These are phyloP conservation scores for Incumbomyces lentus DNA, from an alignment of 2,329 filamentous ascomycete species.

Conservation along the genomic window DNA sequence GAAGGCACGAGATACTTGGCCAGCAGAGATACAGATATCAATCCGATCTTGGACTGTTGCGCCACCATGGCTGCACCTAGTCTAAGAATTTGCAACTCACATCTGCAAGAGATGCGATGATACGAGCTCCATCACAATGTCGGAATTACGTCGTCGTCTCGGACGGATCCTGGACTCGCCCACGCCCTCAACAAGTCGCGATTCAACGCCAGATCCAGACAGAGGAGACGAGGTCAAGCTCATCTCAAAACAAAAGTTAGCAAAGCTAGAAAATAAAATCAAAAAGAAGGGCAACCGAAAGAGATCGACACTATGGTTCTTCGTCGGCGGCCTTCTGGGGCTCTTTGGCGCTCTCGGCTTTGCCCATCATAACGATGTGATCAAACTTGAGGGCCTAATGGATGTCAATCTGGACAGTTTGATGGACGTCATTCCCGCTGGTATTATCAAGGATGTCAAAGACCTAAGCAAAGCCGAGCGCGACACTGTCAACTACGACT, in stretches of 20 bases:
- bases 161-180: constrained; percentile 27
- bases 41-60: too few species aligned
- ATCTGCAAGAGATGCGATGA: neutral
- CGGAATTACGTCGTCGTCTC: constrained; percentile 34
- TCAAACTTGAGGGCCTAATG: constrained; percentile 64
- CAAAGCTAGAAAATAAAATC: constrained; percentile 27
- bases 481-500: constrained; percentile 82
- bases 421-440: constrained; percentile 77
- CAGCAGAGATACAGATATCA: too few species aligned
- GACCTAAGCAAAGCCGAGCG: constrained; percentile 83
- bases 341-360: constrained; percentile 84
- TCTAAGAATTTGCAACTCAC: neutral
- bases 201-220: constrained; percentile 17
- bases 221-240: constrained; percentile 37
- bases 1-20: too few species aligned
- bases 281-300: constrained; percentile 50
- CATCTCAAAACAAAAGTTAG: constrained; percentile 41
- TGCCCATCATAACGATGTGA: constrained; percentile 77
- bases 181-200: constrained; percentile 17
- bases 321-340: constrained; percentile 80
- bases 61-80: too few species aligned
- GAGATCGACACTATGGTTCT: constrained; percentile 71
- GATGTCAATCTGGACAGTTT: constrained; percentile 72
- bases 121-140: constrained; percentile 19
- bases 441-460: constrained; percentile 73